phyloP scores from a whole-genome alignment of 2,329 filamentous ascomycete species.

The Talaromyces sp. region DNA sequence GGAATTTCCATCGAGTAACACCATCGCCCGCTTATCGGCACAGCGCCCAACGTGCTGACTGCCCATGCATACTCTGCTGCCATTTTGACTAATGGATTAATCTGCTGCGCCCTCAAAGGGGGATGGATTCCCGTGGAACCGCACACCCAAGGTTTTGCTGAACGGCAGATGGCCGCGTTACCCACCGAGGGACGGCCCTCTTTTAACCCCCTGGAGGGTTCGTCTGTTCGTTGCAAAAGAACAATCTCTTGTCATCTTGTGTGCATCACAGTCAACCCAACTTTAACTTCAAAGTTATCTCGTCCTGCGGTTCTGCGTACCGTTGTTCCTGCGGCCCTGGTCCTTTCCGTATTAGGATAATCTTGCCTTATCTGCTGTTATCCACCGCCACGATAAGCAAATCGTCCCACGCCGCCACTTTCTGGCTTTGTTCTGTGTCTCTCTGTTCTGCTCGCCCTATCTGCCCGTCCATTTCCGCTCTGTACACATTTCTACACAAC shows the following conservation, averaged over 20 bases:
- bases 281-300: not conserved
- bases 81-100: not conserved
- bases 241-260: too few species aligned
- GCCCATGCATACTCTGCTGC: not conserved
- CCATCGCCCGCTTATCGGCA: not conserved
- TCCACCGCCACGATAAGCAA: conserved; percentile 4
- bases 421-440: not conserved
- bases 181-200: not conserved
- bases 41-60: not conserved
- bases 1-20: conserved; percentile 8
- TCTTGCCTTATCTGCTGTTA: conserved; percentile 2
- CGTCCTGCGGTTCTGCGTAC: not conserved
- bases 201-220: not conserved
- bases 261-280: not conserved
- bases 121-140: not conserved
- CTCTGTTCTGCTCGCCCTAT: not conserved
- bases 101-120: not conserved
- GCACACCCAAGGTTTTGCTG: not conserved
- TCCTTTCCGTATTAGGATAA: not conserved
- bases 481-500: not conserved
- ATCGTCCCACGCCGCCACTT: not conserved
- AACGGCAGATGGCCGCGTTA: not conserved
- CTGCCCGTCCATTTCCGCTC: not conserved
- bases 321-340: not conserved
- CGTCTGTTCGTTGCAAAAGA: not conserved